These are phyloP conservation scores for Gloeostereum incarnatum DNA, from an alignment of 768 basidiomycete genomes.

Conservation along the genomic window DNA sequence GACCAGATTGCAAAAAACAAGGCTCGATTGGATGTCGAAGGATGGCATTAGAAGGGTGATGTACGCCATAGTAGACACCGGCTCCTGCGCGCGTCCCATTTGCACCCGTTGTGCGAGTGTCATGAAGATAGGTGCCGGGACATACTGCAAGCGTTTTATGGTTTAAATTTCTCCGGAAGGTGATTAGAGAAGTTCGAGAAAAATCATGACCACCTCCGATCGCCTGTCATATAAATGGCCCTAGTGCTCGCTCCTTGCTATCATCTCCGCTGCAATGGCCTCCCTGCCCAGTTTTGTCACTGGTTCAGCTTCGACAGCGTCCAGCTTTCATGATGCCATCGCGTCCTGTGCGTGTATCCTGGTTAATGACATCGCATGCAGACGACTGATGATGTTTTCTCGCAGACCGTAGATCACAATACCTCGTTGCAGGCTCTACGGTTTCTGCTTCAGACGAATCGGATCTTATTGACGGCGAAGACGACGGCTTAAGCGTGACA, in stretches of 20 bases:
- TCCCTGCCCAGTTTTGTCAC: constrained; percentile 37
- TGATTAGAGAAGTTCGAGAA: too few species aligned
- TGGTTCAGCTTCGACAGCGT: constrained; percentile 38
- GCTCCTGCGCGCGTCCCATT: too few species aligned
- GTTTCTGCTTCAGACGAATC: constrained; percentile 36
- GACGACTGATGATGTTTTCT: constrained; percentile 4
- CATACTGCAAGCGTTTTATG: too few species aligned
- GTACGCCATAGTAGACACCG: too few species aligned
- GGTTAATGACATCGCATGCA: not conserved
- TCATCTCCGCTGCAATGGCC: constrained; percentile 24
- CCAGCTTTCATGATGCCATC: constrained; percentile 44
- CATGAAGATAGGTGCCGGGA: too few species aligned
- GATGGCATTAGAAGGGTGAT: too few species aligned
- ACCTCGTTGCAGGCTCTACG: constrained; percentile 49
- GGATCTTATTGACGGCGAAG: constrained; percentile 29
- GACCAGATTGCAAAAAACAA: too few species aligned
- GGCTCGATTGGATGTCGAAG: too few species aligned
- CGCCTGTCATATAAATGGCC: not conserved
- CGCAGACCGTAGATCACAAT: constrained; percentile 62
- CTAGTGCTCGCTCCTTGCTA: not conserved
- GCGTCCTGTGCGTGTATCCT: constrained; percentile 40
- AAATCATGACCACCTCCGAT: too few species aligned
- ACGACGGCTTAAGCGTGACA: constrained; percentile 15
- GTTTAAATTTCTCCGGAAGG: constrained; percentile 1
- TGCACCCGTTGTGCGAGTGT: too few species aligned